phyloP scores from a whole-genome alignment of 768 basidiomycete genomes.

The Lentinus tigrinus region DNA sequence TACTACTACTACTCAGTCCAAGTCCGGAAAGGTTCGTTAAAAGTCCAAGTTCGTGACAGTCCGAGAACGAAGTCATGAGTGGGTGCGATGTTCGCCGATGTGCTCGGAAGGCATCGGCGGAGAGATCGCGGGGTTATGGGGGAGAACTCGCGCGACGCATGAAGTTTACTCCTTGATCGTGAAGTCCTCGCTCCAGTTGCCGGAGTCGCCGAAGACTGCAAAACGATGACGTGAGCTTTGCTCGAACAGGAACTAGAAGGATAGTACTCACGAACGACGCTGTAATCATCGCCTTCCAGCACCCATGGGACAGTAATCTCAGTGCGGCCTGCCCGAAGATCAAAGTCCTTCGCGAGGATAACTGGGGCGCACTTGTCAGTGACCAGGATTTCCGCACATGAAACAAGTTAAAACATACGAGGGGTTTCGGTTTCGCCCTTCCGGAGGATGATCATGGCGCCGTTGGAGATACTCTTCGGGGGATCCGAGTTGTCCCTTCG shows the following conservation, averaged over 20 bases:
- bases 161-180: constrained; percentile 24
- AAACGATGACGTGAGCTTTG: neutral
- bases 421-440: constrained; percentile 26
- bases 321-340: constrained; percentile 32
- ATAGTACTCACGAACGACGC: constrained; percentile 38
- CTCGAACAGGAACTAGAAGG: too few species aligned
- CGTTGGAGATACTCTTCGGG: constrained; percentile 38
- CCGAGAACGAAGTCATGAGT: too few species aligned
- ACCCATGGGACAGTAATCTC: constrained; percentile 36
- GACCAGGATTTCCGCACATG: neutral
- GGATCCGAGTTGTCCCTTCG: constrained; percentile 32
- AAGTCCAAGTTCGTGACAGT: too few species aligned
- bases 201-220: constrained; percentile 48
- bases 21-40: too few species aligned
- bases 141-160: too few species aligned
- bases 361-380: constrained; percentile 14
- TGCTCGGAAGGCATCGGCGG: too few species aligned
- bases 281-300: constrained; percentile 28
- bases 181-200: constrained; percentile 40
- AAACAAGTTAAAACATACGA: constrained; percentile 17
- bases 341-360: constrained; percentile 33
- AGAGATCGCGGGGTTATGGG: too few species aligned
- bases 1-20: too few species aligned
- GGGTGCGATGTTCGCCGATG: too few species aligned
- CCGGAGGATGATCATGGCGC: constrained; percentile 7